These are phyloP conservation scores for Priceomyces melissophilus DNA, from an alignment of 805 yeast genomes.

Conservation along the genomic window DNA sequence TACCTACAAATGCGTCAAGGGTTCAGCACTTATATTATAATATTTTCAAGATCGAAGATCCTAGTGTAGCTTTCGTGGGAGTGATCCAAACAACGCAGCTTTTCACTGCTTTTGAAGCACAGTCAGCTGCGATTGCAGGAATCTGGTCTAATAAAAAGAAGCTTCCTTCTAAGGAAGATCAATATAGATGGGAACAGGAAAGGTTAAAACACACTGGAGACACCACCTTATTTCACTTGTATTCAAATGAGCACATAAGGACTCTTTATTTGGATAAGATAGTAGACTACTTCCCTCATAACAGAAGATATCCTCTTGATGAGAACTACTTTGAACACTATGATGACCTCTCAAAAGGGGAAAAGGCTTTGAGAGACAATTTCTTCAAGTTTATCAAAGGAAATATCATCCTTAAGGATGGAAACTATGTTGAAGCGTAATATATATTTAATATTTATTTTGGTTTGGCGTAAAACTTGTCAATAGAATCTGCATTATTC, in stretches of 20 bases:
- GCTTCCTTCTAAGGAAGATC: conserved; percentile 27
- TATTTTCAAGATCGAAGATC: conserved; percentile 30
- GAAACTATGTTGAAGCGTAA: not conserved
- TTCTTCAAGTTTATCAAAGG: not conserved
- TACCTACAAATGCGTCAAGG: conserved; percentile 22
- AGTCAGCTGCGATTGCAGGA: conserved; percentile 33
- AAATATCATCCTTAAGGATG: not conserved
- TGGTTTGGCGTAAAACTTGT: conserved; percentile 9
- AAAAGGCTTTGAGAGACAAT: not conserved
- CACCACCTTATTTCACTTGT: conserved; percentile 23
- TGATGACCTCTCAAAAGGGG: conserved; percentile 1
- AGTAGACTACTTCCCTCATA: not conserved
- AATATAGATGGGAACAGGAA: conserved; percentile 25
- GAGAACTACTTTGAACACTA: conserved; percentile 2
- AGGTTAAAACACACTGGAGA: conserved; percentile 26
- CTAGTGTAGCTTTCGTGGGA: conserved; percentile 31
- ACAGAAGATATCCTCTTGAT: conserved; percentile 1
- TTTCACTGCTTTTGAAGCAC: conserved; percentile 40
- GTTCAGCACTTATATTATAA: conserved; percentile 29
- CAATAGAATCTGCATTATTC: conserved; percentile 6
- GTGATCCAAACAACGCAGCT: conserved; percentile 36
- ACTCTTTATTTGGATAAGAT: conserved; percentile 2
- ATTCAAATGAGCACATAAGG: conserved; percentile 1
- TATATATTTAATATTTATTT: conserved; percentile 3
- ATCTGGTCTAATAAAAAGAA: conserved; percentile 24